A percentile compares a stretch with the other conserved stretches of the same genome.
phyloP scores from a whole-genome alignment of 169 alveolate species.

The Besnoitia besnoiti region DNA sequence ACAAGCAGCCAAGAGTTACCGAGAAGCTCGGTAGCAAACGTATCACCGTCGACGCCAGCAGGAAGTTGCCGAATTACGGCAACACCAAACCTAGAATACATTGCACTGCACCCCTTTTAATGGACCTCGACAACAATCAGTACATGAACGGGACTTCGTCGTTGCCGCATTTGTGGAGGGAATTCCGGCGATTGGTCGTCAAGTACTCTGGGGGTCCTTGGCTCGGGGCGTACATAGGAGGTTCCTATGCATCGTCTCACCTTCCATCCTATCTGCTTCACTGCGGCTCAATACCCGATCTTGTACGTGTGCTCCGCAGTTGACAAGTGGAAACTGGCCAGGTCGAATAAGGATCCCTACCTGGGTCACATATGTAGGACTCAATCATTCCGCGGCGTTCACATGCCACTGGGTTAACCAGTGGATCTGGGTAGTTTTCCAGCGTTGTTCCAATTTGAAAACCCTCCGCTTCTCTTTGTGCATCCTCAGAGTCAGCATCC shows the following conservation, averaged over 20 bases:
- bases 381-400: conserved; percentile 63
- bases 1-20: not conserved
- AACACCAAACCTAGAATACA: conserved; percentile 43
- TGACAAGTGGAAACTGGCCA: not conserved
- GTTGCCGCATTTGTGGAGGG: conserved; percentile 60
- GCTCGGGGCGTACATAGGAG: not conserved
- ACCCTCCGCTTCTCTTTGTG: conserved; percentile 15
- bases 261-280: conserved; percentile 64
- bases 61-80: conserved; percentile 63
- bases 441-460: conserved; percentile 50
- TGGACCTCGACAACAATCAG: not conserved
- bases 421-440: conserved; percentile 69
- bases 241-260: not conserved
- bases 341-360: not conserved
- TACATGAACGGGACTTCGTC: conserved; percentile 62
- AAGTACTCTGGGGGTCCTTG: conserved; percentile 40
- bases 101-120: not conserved
- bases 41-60: conserved; percentile 60
- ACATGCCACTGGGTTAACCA: conserved; percentile 66
- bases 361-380: conserved; percentile 71
- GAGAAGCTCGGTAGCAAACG: conserved; percentile 64
- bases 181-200: conserved; percentile 41
- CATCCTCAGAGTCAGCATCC: conserved; percentile 47
- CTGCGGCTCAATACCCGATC: conserved; percentile 55
- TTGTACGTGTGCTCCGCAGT: not conserved